phyloP scores from a whole-genome alignment of 345 rosid species.

The Eucalyptus grandis region DNA sequence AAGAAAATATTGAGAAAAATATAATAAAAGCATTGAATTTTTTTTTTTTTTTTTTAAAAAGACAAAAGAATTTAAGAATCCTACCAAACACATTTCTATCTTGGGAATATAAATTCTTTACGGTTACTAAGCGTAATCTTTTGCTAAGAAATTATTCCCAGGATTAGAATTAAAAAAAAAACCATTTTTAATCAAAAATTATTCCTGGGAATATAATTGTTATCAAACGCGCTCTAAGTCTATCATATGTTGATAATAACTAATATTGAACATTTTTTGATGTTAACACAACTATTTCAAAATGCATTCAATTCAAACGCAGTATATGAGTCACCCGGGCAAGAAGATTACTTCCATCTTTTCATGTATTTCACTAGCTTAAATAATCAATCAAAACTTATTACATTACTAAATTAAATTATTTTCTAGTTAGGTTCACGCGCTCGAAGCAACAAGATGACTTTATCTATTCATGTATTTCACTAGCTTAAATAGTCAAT shows the following conservation, averaged over 20 bases:
- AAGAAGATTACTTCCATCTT: not conserved
- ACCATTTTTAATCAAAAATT: no score
- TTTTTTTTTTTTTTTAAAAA: no score
- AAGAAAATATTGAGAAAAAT: no score
- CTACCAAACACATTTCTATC: no score
- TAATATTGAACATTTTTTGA: not conserved
- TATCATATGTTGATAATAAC: no score
- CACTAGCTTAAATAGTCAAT: not conserved
- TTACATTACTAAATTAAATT: not conserved
- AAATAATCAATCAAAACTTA: not conserved
- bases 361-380: not conserved
- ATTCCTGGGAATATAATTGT: no score
- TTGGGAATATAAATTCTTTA: no score
- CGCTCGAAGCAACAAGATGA: not conserved
- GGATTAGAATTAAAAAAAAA: no score
- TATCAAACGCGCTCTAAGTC: fast-evolving
- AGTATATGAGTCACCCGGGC: not conserved
- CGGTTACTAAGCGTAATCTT: fast-evolving
- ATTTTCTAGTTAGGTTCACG: not conserved
- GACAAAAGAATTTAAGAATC: no score
- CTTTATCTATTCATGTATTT: not conserved
- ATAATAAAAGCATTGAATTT: no score
- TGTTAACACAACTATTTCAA: not conserved
- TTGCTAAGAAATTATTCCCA: no score
- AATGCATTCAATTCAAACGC: not conserved